These are phyloP conservation scores for Blastobotrys proliferans DNA, from an alignment of 1,139 yeast genomes.

Conservation along the genomic window DNA sequence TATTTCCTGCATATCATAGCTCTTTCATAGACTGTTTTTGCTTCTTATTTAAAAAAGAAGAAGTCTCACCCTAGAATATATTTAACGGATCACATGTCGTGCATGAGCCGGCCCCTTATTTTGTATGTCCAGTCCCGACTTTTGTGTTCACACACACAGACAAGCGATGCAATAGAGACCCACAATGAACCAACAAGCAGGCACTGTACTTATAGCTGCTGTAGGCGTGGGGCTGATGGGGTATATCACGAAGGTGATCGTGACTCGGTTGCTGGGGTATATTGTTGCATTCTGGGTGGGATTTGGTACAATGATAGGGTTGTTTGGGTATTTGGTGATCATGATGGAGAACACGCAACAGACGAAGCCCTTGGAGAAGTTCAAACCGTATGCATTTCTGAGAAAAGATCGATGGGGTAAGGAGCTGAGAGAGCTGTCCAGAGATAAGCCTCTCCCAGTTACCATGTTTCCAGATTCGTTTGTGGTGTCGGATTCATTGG, in stretches of 20 bases:
- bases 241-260: slow-evolving; percentile 20
- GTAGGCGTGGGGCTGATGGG: slow-evolving; percentile 17
- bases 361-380: slow-evolving; percentile 5
- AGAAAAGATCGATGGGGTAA: slow-evolving; percentile 21
- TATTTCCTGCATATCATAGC: too few species aligned
- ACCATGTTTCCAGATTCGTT: slow-evolving; percentile 50
- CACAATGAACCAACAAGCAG: slow-evolving; percentile 6
- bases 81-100: too few species aligned
- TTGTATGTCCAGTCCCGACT: too few species aligned
- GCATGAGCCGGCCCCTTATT: too few species aligned
- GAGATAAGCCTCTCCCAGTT: slow-evolving; percentile 22
- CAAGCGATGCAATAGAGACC: too few species aligned
- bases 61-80: too few species aligned
- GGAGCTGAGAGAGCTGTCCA: slow-evolving; percentile 22
- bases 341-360: slow-evolving; percentile 16
- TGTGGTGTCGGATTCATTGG: slow-evolving; percentile 50
- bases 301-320: slow-evolving; percentile 11
- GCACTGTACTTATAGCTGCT: slow-evolving; percentile 4
- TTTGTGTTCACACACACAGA: neutral
- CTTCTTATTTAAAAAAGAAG: neutral
- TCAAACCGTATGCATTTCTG: slow-evolving; percentile 22
- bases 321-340: slow-evolving; percentile 17
- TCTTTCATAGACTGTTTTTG: too few species aligned
- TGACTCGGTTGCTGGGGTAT: slow-evolving; percentile 23
- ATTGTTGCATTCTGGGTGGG: slow-evolving; percentile 22